phyloP scores from a whole-genome alignment of 202 grass and related monocot species.

The Panicum hallii region DNA sequence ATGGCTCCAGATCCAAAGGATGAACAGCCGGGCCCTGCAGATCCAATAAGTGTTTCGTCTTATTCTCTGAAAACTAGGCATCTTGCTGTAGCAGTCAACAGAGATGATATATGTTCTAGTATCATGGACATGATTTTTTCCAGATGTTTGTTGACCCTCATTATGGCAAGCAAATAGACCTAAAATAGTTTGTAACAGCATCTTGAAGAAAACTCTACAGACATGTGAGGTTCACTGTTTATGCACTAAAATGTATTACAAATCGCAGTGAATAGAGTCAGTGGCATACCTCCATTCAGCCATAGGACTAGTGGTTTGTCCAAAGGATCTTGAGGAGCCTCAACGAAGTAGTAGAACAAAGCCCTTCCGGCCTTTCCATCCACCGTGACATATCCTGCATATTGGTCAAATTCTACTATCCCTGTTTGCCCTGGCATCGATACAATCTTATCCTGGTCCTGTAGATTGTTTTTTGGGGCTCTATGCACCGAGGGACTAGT shows the following conservation, averaged over 20 bases:
- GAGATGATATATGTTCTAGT: background rate
- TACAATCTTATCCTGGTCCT: conserved; percentile 49
- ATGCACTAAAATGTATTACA: conserved; percentile 27
- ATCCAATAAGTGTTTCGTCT: conserved; percentile 29
- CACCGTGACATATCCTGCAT: conserved; percentile 65
- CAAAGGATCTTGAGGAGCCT: conserved; percentile 46
- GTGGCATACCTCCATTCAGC: conserved; percentile 67
- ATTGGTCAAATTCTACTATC: conserved; percentile 52
- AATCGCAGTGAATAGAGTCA: conserved; percentile 14
- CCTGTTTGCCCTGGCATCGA: conserved; percentile 55
- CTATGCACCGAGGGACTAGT: conserved; percentile 26
- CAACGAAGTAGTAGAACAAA: conserved; percentile 73
- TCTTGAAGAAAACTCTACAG: background rate
- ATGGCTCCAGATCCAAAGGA: conserved; percentile 75
- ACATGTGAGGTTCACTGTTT: conserved; percentile 19
- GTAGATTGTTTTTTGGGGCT: conserved; percentile 35
- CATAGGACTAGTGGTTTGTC: conserved; percentile 62
- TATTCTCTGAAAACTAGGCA: conserved; percentile 27
- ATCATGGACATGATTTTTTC: conserved; percentile 11
- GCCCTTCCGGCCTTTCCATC: conserved; percentile 59
- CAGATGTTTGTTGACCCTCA: background rate
- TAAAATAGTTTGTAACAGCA: conserved; percentile 15
- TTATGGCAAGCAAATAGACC: background rate
- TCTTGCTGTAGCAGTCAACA: conserved; percentile 34
- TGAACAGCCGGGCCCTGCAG: conserved; percentile 71